A percentile compares a stretch with the other conserved stretches of the same genome.
These are phyloP conservation scores for Syncephalastrum monosporum DNA, from an alignment of 371 early-diverging fungal genomes.

Conservation along the genomic window DNA sequence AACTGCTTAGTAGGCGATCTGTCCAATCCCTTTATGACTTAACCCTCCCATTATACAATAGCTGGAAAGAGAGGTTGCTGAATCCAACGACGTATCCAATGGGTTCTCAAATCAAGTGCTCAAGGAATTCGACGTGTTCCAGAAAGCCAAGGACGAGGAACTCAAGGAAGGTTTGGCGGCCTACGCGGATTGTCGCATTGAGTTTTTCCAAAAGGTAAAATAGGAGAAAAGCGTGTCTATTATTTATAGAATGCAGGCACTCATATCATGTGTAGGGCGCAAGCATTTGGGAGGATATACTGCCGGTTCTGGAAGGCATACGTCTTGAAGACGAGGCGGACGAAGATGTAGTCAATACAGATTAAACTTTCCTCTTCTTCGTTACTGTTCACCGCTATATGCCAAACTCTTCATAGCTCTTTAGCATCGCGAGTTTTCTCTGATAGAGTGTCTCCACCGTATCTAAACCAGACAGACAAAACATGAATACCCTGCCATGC, in stretches of 20 bases:
- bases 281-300: constrained; percentile 44
- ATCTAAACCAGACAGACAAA: no score
- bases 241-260: not conserved
- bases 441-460: no score
- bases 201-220: constrained; percentile 77
- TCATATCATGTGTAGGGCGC: constrained; percentile 24
- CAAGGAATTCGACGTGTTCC: constrained; percentile 83
- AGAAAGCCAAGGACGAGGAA: constrained; percentile 74
- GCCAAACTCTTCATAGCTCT: no score
- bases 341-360: no score
- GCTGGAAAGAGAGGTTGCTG: constrained; percentile 77
- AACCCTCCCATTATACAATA: constrained; percentile 19
- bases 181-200: constrained; percentile 78
- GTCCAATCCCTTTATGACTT: no score
- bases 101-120: constrained; percentile 77
- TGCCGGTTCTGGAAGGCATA: constrained; percentile 36
- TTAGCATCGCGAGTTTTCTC: no score
- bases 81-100: constrained; percentile 65
- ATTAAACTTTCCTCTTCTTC: no score
- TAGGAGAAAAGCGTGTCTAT: not conserved
- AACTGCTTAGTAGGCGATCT: no score
- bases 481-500: no score
- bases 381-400: no score
- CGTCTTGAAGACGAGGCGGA: constrained; percentile 15
- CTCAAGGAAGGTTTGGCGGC: constrained; percentile 73